Base-by-base conservation (phyloP, 2,329 filamentous ascomycete genomes). In the Aspergillus tubingensis region DNA sequence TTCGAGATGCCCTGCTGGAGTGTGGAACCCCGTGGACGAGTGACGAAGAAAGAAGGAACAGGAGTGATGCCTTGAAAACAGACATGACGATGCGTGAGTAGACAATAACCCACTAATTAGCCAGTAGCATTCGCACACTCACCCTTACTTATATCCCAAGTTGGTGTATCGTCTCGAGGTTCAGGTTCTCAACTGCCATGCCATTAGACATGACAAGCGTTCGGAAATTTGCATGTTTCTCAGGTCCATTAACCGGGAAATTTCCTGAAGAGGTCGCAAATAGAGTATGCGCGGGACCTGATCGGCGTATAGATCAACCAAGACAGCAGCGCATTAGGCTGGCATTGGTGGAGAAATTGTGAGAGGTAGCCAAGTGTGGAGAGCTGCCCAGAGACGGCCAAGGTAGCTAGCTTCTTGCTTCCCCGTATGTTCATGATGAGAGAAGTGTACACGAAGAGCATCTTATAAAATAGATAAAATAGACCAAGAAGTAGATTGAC, bases 321-420 rank as follows among this genome's bases (percentile, higher is more conserved):
- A 30, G 19, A 30, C n/a, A 30, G 39, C 1, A 30, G 6, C 15
- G 17, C 23, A 30, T 30, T 55, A 54, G 15, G 38, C 19, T 52
- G n/a, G 54, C 27, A 61, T 61, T 61, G 59, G 59, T 61, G 59
- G 59, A 61, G 59, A 57, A 61, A 58, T 43, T 19, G 19, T 15
- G 53, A 23, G 32, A 44, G 41, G 15, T 21, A 21, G 38, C 53
- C n/a, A 11, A 54, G n/a, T 39, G 50, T 54, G 50, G 50, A 49
- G 57, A 43, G 19, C 41, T 21, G 19, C 19, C 19, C 19, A 36
- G 32, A 36, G 4, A 21, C 19, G 10, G 13, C 19, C 10, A 23
- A 10, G 17, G 17, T 44, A 36, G 32, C 10, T 44, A 21, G 17
- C 41, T 23, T 23, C 32, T 11, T 10, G 19, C 21, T 23, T 23